phyloP scores from a whole-genome alignment of 495 filamentous ascomycete species.

The Xylaria curta region DNA sequence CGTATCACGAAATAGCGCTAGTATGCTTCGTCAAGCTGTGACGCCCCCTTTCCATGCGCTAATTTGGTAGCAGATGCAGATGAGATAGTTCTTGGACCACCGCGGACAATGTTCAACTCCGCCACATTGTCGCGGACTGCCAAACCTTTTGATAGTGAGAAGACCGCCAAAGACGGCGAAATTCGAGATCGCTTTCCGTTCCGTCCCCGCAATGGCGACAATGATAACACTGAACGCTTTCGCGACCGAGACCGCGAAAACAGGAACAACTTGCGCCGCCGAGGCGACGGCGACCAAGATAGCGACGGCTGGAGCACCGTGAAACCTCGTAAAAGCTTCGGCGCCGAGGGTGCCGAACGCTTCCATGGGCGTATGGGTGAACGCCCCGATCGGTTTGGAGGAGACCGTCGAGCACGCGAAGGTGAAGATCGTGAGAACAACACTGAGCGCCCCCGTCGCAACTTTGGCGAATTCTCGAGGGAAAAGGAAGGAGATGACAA shows the following conservation, averaged over 20 bases:
- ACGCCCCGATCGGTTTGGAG: conserved; percentile 43
- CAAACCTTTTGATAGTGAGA: conserved; percentile 60
- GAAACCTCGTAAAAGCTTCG: conserved; percentile 69
- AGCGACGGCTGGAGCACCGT: conserved; percentile 66
- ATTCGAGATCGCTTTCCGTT: conserved; percentile 70
- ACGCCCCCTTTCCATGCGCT: conserved; percentile 27
- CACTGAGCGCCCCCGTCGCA: conserved; percentile 59
- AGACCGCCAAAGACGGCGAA: conserved; percentile 57
- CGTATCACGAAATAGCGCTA: conserved; percentile 64
- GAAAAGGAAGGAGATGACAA: conserved; percentile 60
- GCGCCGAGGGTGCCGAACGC: conserved; percentile 65
- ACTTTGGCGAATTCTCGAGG: conserved; percentile 53
- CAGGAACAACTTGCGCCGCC: conserved; percentile 55
- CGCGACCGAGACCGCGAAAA: conserved; percentile 49
- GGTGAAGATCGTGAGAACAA: conserved; percentile 59
- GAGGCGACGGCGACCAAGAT: conserved; percentile 60
- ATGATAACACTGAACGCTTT: conserved; percentile 59
- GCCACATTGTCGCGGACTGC: conserved; percentile 66
- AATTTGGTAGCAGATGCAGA: conserved; percentile 60
- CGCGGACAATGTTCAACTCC: conserved; percentile 85
- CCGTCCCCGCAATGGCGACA: conserved; percentile 69
- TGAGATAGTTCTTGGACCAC: conserved; percentile 88
- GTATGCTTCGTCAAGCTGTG: conserved; percentile 36
- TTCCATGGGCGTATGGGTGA: conserved; percentile 65
- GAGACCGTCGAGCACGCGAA: conserved; percentile 50